Base-by-base conservation (phyloP, 202 grass and related monocot species). In the Thinopyrum obtusiflorum region DNA sequence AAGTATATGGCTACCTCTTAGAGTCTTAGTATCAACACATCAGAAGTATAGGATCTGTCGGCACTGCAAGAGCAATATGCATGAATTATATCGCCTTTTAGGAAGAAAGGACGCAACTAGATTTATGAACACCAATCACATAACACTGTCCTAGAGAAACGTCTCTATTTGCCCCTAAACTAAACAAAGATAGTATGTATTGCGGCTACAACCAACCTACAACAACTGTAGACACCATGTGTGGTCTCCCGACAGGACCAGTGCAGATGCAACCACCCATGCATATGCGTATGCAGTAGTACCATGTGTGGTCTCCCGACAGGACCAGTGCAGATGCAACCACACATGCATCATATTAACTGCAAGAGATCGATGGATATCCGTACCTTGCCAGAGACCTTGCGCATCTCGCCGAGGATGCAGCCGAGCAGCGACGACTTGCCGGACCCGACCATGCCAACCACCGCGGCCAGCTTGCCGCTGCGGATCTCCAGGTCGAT, bases 351-450 rank as follows among this genome's bases (percentile, higher is more conserved):
- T n/a, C 17, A 7, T n/a, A 57, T 57, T 20, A 20, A 23, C 1
- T 59, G 55, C 20, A 0, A 23, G 35, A 6, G 68, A 15, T 11
- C 5, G 37, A 29, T n/a, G 39, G 11, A 11, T 42, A 42, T 42
- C 12, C 84, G 23, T 87, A 99, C 97, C 93, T 94, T 84, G 69
- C 97, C 97, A 37, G 97, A 88, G 73, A 91, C 63, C 75, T 97
- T 97, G 40, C 79, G 90, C 97, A 93, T 99, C 85, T 99, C 97
- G 21, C 97, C 97, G 20, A 94, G 87, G 82, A 99, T 81, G 83
- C 93, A 97, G 0, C 88, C 87, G 11, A 99, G 93, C 44, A 99
- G 84, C 36, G 97, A 99, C n/a, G 93, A 97, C 83, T 99, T 99
- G 79, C 97, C 97, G 23, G 93, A 97, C 4, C 93, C 93, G 35